These are phyloP conservation scores for Colletotrichum ledebouriae DNA, from an alignment of 2,329 filamentous ascomycete species.

Conservation along the genomic window DNA sequence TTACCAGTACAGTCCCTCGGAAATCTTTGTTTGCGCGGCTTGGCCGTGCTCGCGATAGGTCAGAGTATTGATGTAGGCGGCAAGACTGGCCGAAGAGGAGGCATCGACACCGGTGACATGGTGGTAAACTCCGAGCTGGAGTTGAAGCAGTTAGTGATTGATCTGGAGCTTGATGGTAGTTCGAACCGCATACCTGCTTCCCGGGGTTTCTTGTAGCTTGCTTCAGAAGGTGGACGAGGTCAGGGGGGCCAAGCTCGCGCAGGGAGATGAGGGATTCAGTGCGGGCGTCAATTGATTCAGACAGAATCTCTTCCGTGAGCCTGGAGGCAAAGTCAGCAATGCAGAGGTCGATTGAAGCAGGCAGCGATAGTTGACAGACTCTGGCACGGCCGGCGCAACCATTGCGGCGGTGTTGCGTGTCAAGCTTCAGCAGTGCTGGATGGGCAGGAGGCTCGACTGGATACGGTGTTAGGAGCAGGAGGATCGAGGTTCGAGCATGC, in stretches of 20 bases:
- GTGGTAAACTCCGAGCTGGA: slow-evolving; percentile 90
- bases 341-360: slow-evolving; percentile 29
- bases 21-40: slow-evolving; percentile 80
- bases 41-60: slow-evolving; percentile 90
- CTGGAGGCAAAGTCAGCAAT: slow-evolving; percentile 60
- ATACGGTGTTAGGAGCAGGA: slow-evolving; percentile 31
- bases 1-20: slow-evolving; percentile 93
- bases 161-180: not conserved
- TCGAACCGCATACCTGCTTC: slow-evolving; percentile 62
- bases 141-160: slow-evolving; percentile 40
- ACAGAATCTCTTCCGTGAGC: slow-evolving; percentile 92
- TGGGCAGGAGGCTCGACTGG: slow-evolving; percentile 13
- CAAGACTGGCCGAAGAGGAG: slow-evolving; percentile 95
- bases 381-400: slow-evolving; percentile 81
- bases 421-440: slow-evolving; percentile 25
- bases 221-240: slow-evolving; percentile 95
- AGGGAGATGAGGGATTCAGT: slow-evolving; percentile 89
- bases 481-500: slow-evolving; percentile 17
- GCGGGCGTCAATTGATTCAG: slow-evolving; percentile 91
- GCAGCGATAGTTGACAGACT: slow-evolving; percentile 64
- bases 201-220: slow-evolving; percentile 69
- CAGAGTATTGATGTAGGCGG: slow-evolving; percentile 97
- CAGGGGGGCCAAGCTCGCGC: slow-evolving; percentile 93
- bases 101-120: slow-evolving; percentile 98
- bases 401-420: slow-evolving; percentile 59